phyloP scores from a whole-genome alignment of 345 rosid genomes.

The Citrus hindsii region DNA sequence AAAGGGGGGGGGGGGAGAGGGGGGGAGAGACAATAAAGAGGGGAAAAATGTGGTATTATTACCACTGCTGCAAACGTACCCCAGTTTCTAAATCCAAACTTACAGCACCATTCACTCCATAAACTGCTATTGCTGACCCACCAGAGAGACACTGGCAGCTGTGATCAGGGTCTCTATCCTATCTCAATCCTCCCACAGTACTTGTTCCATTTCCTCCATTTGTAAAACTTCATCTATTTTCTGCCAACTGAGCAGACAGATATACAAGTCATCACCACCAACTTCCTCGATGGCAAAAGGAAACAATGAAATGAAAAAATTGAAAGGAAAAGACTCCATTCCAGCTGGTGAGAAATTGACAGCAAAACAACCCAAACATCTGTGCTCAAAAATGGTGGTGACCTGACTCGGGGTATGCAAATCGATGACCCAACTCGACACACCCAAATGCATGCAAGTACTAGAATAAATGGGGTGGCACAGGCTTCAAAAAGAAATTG shows the following conservation, averaged over 20 bases:
- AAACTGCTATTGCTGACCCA: conserved; percentile 14
- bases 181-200: conserved; percentile 19
- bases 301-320: conserved; percentile 14
- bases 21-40: not conserved
- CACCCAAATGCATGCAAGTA: conserved; percentile 59
- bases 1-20: not conserved
- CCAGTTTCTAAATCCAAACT: not conserved
- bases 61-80: conserved; percentile 6
- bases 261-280: conserved; percentile 27
- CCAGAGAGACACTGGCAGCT: conserved; percentile 1
- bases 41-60: conserved; percentile 15
- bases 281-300: conserved; percentile 19
- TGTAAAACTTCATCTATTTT: conserved; percentile 10
- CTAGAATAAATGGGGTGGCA: conserved; percentile 20
- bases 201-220: conserved; percentile 14
- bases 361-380: conserved; percentile 18
- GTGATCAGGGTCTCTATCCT: conserved; percentile 10
- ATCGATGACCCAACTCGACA: conserved; percentile 34
- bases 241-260: conserved; percentile 33
- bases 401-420: conserved; percentile 44
- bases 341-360: conserved; percentile 14
- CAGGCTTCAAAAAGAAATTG: conserved; percentile 43
- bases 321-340: conserved; percentile 12
- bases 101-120: conserved; percentile 14
- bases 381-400: conserved; percentile 33